Conservation (phyloP, 225 moss, liverwort and hornwort genomes). For the Sphagnum tenellum region DNA sequence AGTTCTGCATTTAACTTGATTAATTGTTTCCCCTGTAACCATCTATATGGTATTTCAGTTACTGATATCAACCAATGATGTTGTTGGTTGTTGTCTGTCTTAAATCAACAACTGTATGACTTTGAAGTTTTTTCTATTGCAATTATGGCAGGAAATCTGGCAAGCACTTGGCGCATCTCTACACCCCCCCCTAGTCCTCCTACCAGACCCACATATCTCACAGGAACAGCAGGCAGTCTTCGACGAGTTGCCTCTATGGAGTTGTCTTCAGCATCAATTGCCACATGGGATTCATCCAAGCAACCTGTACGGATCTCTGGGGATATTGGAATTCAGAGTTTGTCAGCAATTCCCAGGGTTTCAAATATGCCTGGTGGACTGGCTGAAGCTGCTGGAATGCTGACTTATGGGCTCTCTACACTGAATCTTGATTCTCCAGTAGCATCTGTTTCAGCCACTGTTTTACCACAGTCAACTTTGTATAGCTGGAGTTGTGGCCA, state of each 20-base stretch:
- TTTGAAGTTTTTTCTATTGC: not conserved
- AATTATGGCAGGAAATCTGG: constrained; percentile 62
- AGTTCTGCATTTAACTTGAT: too few relatives aligned
- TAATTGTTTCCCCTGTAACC: too few relatives aligned
- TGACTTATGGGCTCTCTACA: constrained; percentile 48
- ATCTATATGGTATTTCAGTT: too few relatives aligned
- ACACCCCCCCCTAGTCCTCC: constrained; percentile 96
- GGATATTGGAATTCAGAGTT: constrained; percentile 68
- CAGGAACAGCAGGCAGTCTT: constrained; percentile 55
- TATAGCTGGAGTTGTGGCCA: constrained; percentile 90
- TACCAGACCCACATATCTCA: constrained; percentile 40
- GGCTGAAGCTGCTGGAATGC: constrained; percentile 49
- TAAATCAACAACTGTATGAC: not conserved
- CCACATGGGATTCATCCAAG: constrained; percentile 50
- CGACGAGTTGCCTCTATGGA: constrained; percentile 90
- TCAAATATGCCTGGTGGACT: constrained; percentile 39
- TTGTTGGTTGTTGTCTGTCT: too few relatives aligned
- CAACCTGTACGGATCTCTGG: constrained; percentile 70
- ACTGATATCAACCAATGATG: too few relatives aligned
- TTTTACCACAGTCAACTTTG: constrained; percentile 57
- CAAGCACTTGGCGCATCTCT: constrained; percentile 75
- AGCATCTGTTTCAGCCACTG: constrained; percentile 24
- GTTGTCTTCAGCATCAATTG: constrained; percentile 48
- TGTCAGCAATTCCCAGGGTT: constrained; percentile 50
- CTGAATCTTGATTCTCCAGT: constrained; percentile 28